Evolutionary conservation across 495 filamentous ascomycete genomes (phyloP), one percentile per base, ranked within the genome.

Genomic region (Chaetomium fimeti): DNA sequence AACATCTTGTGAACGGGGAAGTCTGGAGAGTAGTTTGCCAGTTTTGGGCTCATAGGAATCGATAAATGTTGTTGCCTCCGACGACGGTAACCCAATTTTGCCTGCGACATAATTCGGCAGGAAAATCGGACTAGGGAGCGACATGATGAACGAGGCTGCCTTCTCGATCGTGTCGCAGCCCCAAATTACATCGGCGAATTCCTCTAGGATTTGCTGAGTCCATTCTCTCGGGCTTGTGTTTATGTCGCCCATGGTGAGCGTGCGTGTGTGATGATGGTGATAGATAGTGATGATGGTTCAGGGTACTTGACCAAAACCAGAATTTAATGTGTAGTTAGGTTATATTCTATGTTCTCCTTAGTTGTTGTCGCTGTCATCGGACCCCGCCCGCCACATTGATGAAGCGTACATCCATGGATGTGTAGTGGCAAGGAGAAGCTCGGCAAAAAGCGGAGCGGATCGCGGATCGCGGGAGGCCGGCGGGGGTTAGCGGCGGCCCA

Each of bases 11-110:
- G 71, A 59, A 59, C 60, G 62, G 11, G 68, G 68, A 1, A 73
- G 40, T n/a, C 53, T 48, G 61, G 32, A 65, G 22, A 69, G n/a
- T 0, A 66, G 48, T 2, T 22, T 22, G 8, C 71, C 68, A 3
- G 71, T 71, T 54, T 71, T 71, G 27, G 71, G 71, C 42, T 71
- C 63, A 18, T 57, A 64, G 0, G 66, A 67, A 36, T 69, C 61
- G 57, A 73, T 56, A 11, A 43, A 63, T 12, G 53, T 3, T 2
- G 32, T 42, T 2, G 42, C 8, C 2, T 36, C n/a, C 24, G 36
- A 57, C n/a, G 56, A 49, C n/a, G 63, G 58, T 16, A 51, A 13
- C 7, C 25, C 22, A 38, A 63, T 61, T n/a, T 58, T 28, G 24
- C 66, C 71, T 5, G 45, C 36, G 8, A 72, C 58, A 25, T 59